phyloP scores from a whole-genome alignment of 2,329 filamentous ascomycete species.

The Triangularia setosa region DNA sequence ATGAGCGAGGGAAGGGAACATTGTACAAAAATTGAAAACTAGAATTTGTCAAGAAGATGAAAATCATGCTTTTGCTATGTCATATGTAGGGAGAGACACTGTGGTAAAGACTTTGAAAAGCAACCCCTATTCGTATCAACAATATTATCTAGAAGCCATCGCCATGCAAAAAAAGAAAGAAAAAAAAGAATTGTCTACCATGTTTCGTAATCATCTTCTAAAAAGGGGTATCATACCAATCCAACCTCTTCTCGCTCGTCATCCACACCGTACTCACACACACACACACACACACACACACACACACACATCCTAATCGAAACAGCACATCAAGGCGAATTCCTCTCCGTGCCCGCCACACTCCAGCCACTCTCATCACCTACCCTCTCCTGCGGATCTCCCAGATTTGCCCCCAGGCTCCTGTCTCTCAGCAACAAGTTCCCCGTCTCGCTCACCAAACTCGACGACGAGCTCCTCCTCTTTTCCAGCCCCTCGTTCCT shows the following conservation, averaged over 20 bases:
- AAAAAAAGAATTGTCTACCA: background rate
- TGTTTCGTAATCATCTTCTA: background rate
- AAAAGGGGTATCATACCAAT: background rate
- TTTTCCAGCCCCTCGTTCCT: constrained; percentile 24
- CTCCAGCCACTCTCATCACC: constrained; percentile 20
- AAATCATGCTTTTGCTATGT: background rate
- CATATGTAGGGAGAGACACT: background rate
- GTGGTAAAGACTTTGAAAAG: background rate
- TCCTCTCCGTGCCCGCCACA: constrained; percentile 1
- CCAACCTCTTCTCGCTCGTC: background rate
- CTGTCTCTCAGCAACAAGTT: constrained; percentile 1
- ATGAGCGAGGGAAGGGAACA: background rate
- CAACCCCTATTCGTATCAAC: background rate
- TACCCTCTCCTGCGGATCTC: constrained; percentile 19
- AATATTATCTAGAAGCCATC: background rate
- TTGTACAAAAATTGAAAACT: background rate
- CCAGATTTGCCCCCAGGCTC: constrained; percentile 11
- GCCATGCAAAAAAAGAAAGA: background rate
- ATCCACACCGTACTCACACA: background rate
- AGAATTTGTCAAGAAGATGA: background rate
- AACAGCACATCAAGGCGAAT: background rate
- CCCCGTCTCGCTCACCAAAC: constrained; percentile 16
- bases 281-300: too few species aligned
- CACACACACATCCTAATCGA: background rate
- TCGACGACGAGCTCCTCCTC: constrained; percentile 1